A percentile compares a stretch with the other conserved stretches of the same genome.
These are phyloP conservation scores for Penstemon barbatus DNA, from an alignment of 257 asterid genomes.

Conservation along the genomic window DNA sequence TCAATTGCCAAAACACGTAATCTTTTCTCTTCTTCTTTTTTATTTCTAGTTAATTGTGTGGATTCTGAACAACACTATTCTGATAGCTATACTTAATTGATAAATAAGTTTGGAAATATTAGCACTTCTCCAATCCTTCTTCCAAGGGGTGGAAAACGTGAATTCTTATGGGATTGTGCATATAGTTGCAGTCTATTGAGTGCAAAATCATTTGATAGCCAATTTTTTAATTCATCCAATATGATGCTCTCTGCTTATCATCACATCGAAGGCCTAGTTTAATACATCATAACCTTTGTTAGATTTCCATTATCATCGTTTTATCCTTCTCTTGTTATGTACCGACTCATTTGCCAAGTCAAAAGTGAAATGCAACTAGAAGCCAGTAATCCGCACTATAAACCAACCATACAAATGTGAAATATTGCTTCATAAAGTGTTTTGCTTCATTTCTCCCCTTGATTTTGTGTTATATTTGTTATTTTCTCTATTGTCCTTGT, in stretches of 20 bases:
- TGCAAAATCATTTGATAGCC: not conserved
- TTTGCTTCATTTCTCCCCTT: conserved; percentile 6
- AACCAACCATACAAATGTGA: conserved; percentile 1
- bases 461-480: not conserved
- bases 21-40: not conserved
- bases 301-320: too few relatives aligned
- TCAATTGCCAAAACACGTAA: not conserved
- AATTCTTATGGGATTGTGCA: not conserved
- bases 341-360: too few relatives aligned
- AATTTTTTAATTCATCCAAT: too few relatives aligned
- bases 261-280: too few relatives aligned
- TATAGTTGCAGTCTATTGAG: not conserved
- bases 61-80: not conserved
- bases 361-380: too few relatives aligned
- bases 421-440: not conserved
- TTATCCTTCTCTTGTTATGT: too few relatives aligned
- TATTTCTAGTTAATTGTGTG: not conserved
- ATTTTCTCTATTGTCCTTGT: not conserved
- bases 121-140: not conserved
- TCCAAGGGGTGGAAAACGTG: not conserved
- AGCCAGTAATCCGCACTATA: not conserved
- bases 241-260: too few relatives aligned
- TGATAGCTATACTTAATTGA: not conserved
- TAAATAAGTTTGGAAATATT: not conserved
- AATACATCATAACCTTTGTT: too few relatives aligned